Conservation (phyloP, 805 yeast genomes). For the Schizosaccharomyces cryophilus region DNA sequence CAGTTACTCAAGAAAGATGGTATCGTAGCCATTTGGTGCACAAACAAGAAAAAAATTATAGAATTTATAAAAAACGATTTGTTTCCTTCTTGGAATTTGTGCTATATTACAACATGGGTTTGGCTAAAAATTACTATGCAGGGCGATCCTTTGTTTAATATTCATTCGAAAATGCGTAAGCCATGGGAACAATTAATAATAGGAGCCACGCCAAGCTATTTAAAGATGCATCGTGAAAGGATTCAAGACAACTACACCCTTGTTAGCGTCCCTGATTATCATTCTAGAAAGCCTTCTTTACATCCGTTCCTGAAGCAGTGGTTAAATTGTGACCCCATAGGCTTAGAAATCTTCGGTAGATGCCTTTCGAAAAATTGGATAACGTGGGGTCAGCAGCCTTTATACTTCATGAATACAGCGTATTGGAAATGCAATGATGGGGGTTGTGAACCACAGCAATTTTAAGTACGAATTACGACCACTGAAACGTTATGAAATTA, state of each 20-base stretch:
- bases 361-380: neutral
- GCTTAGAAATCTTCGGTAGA: neutral
- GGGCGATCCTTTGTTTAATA: constrained; percentile 2
- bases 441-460: neutral
- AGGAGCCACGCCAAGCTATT: neutral
- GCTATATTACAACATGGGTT: neutral
- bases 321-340: neutral
- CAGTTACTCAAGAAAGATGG: neutral
- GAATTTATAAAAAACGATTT: neutral
- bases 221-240: neutral
- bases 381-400: neutral
- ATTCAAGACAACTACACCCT: neutral
- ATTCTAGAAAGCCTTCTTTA: neutral
- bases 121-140: constrained; percentile 1
- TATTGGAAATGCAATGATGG: neutral
- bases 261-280: neutral
- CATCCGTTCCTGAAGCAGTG: neutral
- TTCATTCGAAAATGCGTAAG: neutral
- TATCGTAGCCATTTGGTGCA: neutral
- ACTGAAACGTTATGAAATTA: too few relatives aligned
- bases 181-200: neutral
- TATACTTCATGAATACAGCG: neutral
- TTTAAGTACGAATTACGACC: too few relatives aligned
- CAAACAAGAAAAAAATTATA: neutral
- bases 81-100: neutral